Conservation (phyloP, 1,284 basidiomycete species). For the Sporisorium exsertum region DNA sequence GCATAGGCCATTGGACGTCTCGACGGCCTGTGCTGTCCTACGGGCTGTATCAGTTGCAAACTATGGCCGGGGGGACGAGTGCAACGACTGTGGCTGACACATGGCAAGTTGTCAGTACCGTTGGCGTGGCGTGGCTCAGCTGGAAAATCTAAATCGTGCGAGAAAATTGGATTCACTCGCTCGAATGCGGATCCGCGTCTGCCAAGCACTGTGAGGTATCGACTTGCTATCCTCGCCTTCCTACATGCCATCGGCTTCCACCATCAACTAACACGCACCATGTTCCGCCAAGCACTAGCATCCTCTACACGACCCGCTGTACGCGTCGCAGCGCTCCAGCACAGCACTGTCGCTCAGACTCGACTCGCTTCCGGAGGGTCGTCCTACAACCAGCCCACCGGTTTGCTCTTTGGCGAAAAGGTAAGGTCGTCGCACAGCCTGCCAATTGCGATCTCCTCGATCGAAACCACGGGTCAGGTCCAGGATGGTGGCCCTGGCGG, state of each 20-base stretch:
- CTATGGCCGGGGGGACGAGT: slow-evolving; percentile 1
- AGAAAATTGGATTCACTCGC: background rate
- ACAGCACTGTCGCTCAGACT: slow-evolving; percentile 30
- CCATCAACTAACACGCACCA: slow-evolving; percentile 16
- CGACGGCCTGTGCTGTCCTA: background rate
- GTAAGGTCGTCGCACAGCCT: slow-evolving; percentile 30
- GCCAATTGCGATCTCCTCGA: background rate
- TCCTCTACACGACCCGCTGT: slow-evolving; percentile 30
- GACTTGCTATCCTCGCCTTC: background rate
- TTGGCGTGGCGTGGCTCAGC: slow-evolving; percentile 1
- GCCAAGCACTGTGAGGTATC: slow-evolving; percentile 16
- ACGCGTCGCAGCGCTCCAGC: slow-evolving; percentile 27
- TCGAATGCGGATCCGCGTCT: slow-evolving; percentile 26
- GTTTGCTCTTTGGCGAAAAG: slow-evolving; percentile 66
- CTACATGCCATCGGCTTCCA: background rate
- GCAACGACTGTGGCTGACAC: background rate
- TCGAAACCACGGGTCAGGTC: background rate
- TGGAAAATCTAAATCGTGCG: slow-evolving; percentile 7
- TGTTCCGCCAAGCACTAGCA: slow-evolving; percentile 45
- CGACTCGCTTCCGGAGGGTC: slow-evolving; percentile 51
- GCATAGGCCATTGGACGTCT: too few relatives aligned
- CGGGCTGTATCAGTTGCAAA: background rate
- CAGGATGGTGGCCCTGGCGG: background rate
- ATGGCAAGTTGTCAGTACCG: slow-evolving; percentile 9
- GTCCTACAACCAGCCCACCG: slow-evolving; percentile 66